Evolutionary conservation across 1,284 basidiomycete species (phyloP).

Genomic region (Trichosporon sp.): DNA sequence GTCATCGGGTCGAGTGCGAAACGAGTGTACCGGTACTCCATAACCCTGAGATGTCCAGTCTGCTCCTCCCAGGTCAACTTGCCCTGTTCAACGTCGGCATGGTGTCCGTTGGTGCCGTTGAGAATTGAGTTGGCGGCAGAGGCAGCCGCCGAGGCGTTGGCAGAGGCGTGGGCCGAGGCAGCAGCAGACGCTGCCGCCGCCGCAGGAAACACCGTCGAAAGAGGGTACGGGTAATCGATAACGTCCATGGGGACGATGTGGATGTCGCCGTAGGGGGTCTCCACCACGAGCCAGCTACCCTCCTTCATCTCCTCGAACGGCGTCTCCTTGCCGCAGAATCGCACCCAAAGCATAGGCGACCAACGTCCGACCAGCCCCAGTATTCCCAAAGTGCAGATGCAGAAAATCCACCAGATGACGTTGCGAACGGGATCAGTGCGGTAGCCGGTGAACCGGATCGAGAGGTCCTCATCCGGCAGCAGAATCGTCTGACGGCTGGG

Average conservation of each 20-base stretch:
- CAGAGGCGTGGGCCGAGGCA: background rate
- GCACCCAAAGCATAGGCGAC: constrained; percentile 86
- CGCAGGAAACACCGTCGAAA: constrained; percentile 69
- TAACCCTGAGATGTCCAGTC: constrained; percentile 54
- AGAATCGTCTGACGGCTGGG: constrained; percentile 70
- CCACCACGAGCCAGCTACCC: constrained; percentile 76
- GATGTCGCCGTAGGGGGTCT: constrained; percentile 80
- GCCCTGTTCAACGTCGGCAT: constrained; percentile 41
- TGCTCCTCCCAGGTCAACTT: constrained; percentile 47
- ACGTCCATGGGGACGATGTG: constrained; percentile 67
- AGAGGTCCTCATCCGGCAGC: constrained; percentile 85
- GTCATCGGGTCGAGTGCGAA: constrained; percentile 82
- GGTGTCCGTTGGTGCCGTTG: constrained; percentile 25
- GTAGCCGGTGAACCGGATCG: constrained; percentile 86
- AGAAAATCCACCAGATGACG: constrained; percentile 67
- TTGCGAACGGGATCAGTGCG: constrained; percentile 63
- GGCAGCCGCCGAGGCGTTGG: constrained; percentile 19
- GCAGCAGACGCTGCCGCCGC: constrained; percentile 21
- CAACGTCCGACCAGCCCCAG: constrained; percentile 84
- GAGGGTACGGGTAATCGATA: constrained; percentile 68
- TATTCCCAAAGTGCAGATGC: constrained; percentile 67
- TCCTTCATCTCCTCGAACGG: constrained; percentile 69
- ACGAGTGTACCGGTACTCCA: constrained; percentile 74
- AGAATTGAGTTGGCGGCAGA: constrained; percentile 18
- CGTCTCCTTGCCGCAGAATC: constrained; percentile 76